Evolutionary conservation across 768 basidiomycete genomes (phyloP).

Genomic region (Lactarius pseudohatsudake): DNA sequence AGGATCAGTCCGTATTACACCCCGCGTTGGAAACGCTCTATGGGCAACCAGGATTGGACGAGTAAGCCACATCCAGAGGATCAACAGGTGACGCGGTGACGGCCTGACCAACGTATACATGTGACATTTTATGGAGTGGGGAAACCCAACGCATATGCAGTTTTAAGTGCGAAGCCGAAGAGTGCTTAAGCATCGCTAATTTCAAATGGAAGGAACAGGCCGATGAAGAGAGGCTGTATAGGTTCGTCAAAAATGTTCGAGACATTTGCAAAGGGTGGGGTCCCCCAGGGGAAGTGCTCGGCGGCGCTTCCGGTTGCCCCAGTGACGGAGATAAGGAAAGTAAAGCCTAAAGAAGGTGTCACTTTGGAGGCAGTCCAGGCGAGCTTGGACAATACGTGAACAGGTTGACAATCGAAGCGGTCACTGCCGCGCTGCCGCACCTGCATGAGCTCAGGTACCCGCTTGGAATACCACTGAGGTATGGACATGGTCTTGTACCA

Average conservation of each 20-base stretch:
- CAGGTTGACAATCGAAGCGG: background rate
- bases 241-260: conserved; percentile 14
- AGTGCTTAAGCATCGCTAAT: background rate
- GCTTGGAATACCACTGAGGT: conserved; percentile 11
- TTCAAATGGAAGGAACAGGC: background rate
- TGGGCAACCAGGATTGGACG: conserved; percentile 2
- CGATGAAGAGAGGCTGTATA: background rate
- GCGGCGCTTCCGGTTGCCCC: conserved; percentile 14
- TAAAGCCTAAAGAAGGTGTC: conserved; percentile 1
- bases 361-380: background rate
- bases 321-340: conserved; percentile 6
- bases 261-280: conserved; percentile 8
- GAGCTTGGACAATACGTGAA: conserved; percentile 10
- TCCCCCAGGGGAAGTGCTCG: conserved; percentile 6
- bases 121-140: conserved; percentile 17
- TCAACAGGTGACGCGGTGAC: background rate
- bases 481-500: background rate
- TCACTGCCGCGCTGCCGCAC: too few species aligned
- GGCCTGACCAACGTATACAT: background rate
- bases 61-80: conserved; percentile 6
- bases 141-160: conserved; percentile 8
- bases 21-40: conserved; percentile 7
- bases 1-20: conserved; percentile 1
- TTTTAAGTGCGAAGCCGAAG: conserved; percentile 4
- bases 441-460: too few species aligned